phyloP scores from a whole-genome alignment of 768 basidiomycete genomes.

The Suillus subaureus region DNA sequence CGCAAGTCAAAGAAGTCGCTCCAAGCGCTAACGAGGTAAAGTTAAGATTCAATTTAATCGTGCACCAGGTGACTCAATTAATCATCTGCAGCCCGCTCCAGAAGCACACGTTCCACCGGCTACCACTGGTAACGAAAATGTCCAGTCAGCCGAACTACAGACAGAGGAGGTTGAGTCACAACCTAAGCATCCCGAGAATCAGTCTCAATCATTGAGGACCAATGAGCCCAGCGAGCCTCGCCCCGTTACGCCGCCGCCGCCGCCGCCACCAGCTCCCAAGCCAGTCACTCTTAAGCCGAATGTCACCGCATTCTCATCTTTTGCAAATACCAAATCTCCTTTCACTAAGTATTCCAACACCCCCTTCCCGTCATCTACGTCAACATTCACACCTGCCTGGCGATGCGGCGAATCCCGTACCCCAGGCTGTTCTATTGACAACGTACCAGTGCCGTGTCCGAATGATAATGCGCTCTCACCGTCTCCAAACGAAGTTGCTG shows the following conservation, averaged over 20 bases:
- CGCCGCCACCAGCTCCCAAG: slow-evolving; percentile 8
- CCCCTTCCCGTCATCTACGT: slow-evolving; percentile 22
- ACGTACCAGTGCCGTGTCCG: slow-evolving; percentile 6
- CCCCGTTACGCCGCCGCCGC: slow-evolving; percentile 20
- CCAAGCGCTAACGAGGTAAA: slow-evolving; percentile 21
- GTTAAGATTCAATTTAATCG: not conserved
- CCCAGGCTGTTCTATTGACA: slow-evolving; percentile 10
- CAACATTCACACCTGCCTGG: slow-evolving; percentile 30
- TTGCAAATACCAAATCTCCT: slow-evolving; percentile 37
- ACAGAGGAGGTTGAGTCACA: slow-evolving; percentile 3
- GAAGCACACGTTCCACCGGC: slow-evolving; percentile 12
- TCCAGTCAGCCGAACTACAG: slow-evolving; percentile 15
- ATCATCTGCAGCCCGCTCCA: slow-evolving; percentile 9
- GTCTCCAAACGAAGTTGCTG: slow-evolving; percentile 23
- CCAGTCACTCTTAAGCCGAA: slow-evolving; percentile 13
- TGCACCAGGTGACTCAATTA: slow-evolving; percentile 6
- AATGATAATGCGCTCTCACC: slow-evolving; percentile 13
- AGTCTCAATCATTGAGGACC: slow-evolving; percentile 1
- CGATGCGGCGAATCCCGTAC: slow-evolving; percentile 14
- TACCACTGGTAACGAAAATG: not conserved
- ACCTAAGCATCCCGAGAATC: slow-evolving; percentile 14
- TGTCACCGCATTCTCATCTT: slow-evolving; percentile 41
- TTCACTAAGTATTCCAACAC: slow-evolving; percentile 33
- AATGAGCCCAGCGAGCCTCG: not conserved
- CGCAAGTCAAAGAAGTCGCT: slow-evolving; percentile 4